Evolutionary conservation across 257 asterid species (phyloP), one percentile per base, ranked within the genome.

Genomic region (Ilex aquifolium): DNA sequence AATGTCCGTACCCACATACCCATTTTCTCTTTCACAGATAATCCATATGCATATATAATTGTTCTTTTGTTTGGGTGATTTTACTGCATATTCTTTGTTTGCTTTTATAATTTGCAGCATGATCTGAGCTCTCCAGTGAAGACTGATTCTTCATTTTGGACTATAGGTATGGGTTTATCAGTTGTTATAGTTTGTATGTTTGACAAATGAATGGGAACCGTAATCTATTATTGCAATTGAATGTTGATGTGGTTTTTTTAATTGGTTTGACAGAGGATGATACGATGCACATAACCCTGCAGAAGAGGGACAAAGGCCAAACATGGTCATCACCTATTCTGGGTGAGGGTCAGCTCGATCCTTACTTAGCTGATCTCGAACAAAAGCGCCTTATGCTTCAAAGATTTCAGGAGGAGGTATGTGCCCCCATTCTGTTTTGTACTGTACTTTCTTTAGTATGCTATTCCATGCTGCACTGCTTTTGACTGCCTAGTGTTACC

Each of bases 371-470:
- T 2, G 97, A 90, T 76, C 83, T 87, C 64, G 99, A 92, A 76
- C 97, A 93, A 72, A 90, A 81, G 78, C 88, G 96, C 36, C 96
- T 87, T 72, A 93, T 93, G 97, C 95, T 93, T 65, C 90, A 93
- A 78, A 80, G 99, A 60, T 93, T 93, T 77, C 57, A 53, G 11
- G 57, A 53, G 57, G 57, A 53, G 57, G 57, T 53, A 0, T 36
- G 42, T 36, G 42, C 5, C 42, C 5, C 42, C 42, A 36, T 8
- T 36, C 42, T 36, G 42, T 36, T 36, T 36, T 8, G 8, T 36
- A 8, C 42, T 8, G 42, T 36, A 36, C 8, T 36, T 4, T 36
- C 42, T 36, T 36, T 36, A 2, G 7, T 36, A 36, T 36, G 5
- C 8, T 36, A 36, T 36, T 36, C 42, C 42, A 36, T 4, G 42